Evolutionary conservation across 2,329 filamentous ascomycete species (phyloP).

Genomic region (Ophiosphaerella herpotricha): DNA sequence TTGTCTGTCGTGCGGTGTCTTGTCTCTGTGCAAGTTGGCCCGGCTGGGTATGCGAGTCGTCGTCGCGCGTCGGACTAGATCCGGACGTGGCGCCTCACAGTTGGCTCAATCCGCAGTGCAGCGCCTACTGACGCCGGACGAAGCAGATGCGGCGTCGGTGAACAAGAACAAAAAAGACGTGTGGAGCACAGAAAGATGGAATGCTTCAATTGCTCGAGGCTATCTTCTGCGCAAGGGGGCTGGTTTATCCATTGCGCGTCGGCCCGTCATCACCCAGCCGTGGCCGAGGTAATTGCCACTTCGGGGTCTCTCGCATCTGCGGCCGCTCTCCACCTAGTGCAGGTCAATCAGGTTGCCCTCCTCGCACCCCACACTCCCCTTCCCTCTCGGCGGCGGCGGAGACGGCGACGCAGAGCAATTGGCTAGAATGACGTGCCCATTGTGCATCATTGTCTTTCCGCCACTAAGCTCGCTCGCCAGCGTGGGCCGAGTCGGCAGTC

Average conservation of each 20-base stretch:
- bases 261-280: constrained; percentile 8
- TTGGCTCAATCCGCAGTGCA: constrained; percentile 1
- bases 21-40: neutral
- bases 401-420: constrained; percentile 2
- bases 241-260: constrained; percentile 9
- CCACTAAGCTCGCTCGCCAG: constrained; percentile 17
- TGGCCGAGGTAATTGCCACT: constrained; percentile 22
- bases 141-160: neutral
- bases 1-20: constrained; percentile 7
- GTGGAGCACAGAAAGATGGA: neutral
- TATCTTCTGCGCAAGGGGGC: constrained; percentile 7
- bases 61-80: constrained; percentile 18
- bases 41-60: constrained; percentile 10
- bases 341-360: constrained; percentile 20
- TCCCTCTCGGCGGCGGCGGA: neutral
- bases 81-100: constrained; percentile 12
- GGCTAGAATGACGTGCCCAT: constrained; percentile 16
- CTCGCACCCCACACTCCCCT: constrained; percentile 3
- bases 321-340: neutral
- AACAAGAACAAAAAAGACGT: too few species aligned
- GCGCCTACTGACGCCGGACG: neutral
- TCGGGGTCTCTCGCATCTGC: constrained; percentile 4
- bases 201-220: neutral
- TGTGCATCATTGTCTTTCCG: neutral
- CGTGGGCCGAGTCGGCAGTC: constrained; percentile 2